These are phyloP conservation scores for Parascedosporium putredinis DNA, from an alignment of 2,329 filamentous ascomycete genomes.

Conservation along the genomic window DNA sequence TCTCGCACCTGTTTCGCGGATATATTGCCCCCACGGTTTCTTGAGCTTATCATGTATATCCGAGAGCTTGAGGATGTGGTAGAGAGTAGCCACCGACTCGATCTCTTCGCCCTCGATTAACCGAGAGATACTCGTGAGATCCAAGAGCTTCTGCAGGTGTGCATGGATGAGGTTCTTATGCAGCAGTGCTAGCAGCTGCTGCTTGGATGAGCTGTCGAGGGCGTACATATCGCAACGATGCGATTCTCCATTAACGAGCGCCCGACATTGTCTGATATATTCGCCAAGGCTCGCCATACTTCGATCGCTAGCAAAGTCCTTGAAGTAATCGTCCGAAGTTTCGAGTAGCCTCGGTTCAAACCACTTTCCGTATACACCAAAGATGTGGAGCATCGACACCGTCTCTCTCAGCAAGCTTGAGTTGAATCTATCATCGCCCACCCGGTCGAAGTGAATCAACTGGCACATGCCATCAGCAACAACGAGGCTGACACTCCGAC, in stretches of 20 bases:
- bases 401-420: conserved; percentile 58
- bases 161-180: conserved; percentile 62
- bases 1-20: conserved; percentile 59
- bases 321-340: conserved; percentile 57
- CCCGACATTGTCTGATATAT: conserved; percentile 63
- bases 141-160: conserved; percentile 56
- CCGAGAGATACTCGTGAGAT: conserved; percentile 56
- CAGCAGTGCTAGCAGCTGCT: conserved; percentile 61
- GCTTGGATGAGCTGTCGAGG: conserved; percentile 73
- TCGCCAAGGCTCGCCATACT: conserved; percentile 55
- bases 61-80: conserved; percentile 64
- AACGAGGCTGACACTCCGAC: conserved; percentile 11
- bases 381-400: conserved; percentile 74
- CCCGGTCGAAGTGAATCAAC: conserved; percentile 63
- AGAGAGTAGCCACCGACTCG: conserved; percentile 63
- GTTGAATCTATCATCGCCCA: conserved; percentile 45
- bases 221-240: conserved; percentile 69
- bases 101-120: conserved; percentile 63
- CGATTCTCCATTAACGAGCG: conserved; percentile 62
- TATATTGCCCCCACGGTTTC: conserved; percentile 67
- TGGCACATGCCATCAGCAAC: conserved; percentile 53
- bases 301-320: conserved; percentile 57
- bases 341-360: conserved; percentile 72
- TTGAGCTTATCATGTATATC: conserved; percentile 61
- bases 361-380: conserved; percentile 65